Evolutionary conservation across 768 basidiomycete species (phyloP).

Genomic region (Tylopilus sp.): DNA sequence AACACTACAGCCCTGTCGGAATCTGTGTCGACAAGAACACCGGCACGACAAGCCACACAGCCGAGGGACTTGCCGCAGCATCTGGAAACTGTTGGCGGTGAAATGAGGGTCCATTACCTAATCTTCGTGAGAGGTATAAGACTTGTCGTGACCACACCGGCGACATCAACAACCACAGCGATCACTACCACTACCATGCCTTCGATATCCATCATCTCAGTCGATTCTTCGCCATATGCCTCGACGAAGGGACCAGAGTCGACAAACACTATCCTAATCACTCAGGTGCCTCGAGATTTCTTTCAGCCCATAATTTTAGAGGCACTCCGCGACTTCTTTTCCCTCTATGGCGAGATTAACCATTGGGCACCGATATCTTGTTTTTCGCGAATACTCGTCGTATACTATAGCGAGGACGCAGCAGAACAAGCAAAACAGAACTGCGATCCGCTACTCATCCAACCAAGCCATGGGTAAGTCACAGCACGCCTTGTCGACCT

Average conservation of each 20-base stretch:
- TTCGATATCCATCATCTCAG: constrained; percentile 29
- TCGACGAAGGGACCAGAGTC: constrained; percentile 9
- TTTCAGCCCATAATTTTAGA: constrained; percentile 69
- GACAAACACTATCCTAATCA: constrained; percentile 86
- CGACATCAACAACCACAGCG: constrained; percentile 3
- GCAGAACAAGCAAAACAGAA: constrained; percentile 65
- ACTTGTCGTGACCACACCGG: neutral
- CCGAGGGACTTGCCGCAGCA: constrained; percentile 6
- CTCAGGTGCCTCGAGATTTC: constrained; percentile 70
- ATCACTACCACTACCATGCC: constrained; percentile 16
- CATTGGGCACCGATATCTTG: constrained; percentile 86
- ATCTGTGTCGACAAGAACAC: constrained; percentile 3
- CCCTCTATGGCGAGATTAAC: constrained; percentile 74
- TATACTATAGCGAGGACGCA: constrained; percentile 61
- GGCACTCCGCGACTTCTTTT: constrained; percentile 70
- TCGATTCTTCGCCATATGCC: neutral
- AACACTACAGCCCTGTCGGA: constrained; percentile 19
- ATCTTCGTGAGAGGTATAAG: constrained; percentile 11
- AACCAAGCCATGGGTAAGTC: constrained; percentile 50
- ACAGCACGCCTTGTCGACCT: constrained; percentile 4
- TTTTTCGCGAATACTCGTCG: constrained; percentile 80
- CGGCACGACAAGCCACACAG: constrained; percentile 20
- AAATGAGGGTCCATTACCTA: constrained; percentile 17
- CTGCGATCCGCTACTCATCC: constrained; percentile 63
- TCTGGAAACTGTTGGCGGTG: constrained; percentile 2